These are phyloP conservation scores for Syncephalastrum racemosum DNA, from an alignment of 371 early-diverging fungal species.

Conservation along the genomic window DNA sequence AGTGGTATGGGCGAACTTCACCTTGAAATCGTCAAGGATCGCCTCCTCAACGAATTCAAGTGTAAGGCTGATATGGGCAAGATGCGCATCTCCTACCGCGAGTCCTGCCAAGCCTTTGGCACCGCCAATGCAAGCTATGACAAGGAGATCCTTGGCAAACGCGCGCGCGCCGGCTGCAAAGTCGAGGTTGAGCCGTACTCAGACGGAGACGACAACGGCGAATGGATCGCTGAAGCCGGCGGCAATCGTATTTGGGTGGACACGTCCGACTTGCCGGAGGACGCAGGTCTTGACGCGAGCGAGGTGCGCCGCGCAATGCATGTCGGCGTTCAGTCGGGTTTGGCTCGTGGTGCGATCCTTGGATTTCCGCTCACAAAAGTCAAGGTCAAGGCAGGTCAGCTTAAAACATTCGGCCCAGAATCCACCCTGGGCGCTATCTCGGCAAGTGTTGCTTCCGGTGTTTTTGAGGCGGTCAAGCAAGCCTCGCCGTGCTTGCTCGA, in stretches of 20 bases:
- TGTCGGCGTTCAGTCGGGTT: conserved; percentile 70
- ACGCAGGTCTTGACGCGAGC: conserved; percentile 20
- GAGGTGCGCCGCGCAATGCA: conserved; percentile 61
- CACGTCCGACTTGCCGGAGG: background rate
- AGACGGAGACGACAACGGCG: conserved; percentile 22
- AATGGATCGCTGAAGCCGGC: conserved; percentile 1
- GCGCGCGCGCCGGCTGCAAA: conserved; percentile 60
- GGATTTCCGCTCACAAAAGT: conserved; percentile 80
- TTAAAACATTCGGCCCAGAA: conserved; percentile 62
- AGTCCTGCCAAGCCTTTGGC: conserved; percentile 57
- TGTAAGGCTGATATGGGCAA: conserved; percentile 83
- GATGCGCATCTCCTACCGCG: conserved; percentile 88
- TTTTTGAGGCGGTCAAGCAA: conserved; percentile 57
- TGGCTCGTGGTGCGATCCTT: conserved; percentile 78
- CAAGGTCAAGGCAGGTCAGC: conserved; percentile 51
- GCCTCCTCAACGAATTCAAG: conserved; percentile 77
- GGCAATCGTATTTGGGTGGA: conserved; percentile 4
- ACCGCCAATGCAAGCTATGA: conserved; percentile 52
- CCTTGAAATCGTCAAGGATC: conserved; percentile 85
- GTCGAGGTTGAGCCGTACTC: conserved; percentile 52
- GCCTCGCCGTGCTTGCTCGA: conserved; percentile 73
- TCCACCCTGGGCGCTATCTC: conserved; percentile 70
- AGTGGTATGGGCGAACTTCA: conserved; percentile 98
- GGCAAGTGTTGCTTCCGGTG: conserved; percentile 62
- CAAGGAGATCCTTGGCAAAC: conserved; percentile 74